Evolutionary conservation across 2,329 filamentous ascomycete species (phyloP), one percentile per base, ranked within the genome.

Genomic region (Chaetomiaceae sp.): DNA sequence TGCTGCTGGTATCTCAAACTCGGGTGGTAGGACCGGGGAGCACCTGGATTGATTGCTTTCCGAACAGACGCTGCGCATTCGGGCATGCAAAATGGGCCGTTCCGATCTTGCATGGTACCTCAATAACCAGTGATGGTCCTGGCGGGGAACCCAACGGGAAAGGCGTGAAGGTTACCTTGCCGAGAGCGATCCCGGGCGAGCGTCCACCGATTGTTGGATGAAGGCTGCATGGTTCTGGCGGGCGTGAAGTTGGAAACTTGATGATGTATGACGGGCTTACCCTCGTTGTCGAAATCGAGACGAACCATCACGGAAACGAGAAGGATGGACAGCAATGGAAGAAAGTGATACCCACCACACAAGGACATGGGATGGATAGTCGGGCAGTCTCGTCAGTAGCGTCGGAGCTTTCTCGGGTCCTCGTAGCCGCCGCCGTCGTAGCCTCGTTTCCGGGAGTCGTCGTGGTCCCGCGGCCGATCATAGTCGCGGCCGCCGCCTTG

Each of bases 381-480:
- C 42, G 36, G 41, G 36, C 58, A 22, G 63, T 65, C 62, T 63
- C 62, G 62, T 70, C 71, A 82, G 68, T 84, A 84, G 54, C 80
- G 77, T 54, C 80, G 78, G 52, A 83, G 62, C 66, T 84, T 84
- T 48, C 78, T 68, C 40, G 80, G 78, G 66, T 95, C 90, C 62
- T 95, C 88, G 68, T 90, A 84, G 55, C 79, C 78, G 62, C 84
- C 85, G 63, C 84, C 85, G 42, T 94, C 89, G 66, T 86, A 88
- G 42, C 81, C 75, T 63, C 83, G 79, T 73, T 86, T 78, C 63
- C 79, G 67, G 66, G 69, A 76, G 56, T 81, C 77, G 42, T 79
- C 76, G 42, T 52, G 34, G 41, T 58, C 55, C 43, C 54, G 45
- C 38, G 73, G 73, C 54, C 75, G 68, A 62, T 82, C 78, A 63